phyloP scores from a whole-genome alignment of 129 eudicot species.

The Tagetes erecta region DNA sequence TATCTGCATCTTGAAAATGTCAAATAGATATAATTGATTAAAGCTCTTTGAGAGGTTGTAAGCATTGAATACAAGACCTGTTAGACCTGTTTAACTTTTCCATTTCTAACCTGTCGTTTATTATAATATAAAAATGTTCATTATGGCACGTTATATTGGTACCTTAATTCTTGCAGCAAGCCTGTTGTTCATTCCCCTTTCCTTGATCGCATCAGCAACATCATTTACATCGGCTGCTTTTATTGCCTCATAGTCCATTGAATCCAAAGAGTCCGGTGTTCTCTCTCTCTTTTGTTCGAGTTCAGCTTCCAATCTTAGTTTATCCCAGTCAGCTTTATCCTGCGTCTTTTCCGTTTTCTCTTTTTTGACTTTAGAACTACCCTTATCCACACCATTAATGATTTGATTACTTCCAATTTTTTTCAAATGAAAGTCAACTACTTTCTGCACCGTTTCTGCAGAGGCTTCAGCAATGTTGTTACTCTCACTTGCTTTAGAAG shows the following conservation, averaged over 20 bases:
- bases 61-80: background rate
- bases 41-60: slow-evolving; percentile 5
- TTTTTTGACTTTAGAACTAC: slow-evolving; percentile 40
- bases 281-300: slow-evolving; percentile 51
- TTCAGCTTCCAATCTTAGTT: slow-evolving; percentile 58
- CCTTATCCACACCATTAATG: slow-evolving; percentile 17
- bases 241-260: slow-evolving; percentile 92
- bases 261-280: slow-evolving; percentile 63
- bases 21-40: background rate
- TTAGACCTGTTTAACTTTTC: background rate
- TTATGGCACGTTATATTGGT: background rate
- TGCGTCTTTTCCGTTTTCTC: slow-evolving; percentile 47
- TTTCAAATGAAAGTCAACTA: slow-evolving; percentile 30
- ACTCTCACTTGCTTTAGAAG: slow-evolving; percentile 37
- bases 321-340: slow-evolving; percentile 68
- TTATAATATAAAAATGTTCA: slow-evolving; percentile 12
- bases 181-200: slow-evolving; percentile 95
- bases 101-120: background rate
- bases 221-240: slow-evolving; percentile 67
- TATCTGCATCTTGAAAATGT: background rate
- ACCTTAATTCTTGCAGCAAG: slow-evolving; percentile 94
- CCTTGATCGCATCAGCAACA: slow-evolving; percentile 80
- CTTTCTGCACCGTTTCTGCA: slow-evolving; percentile 39
- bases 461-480: slow-evolving; percentile 32
- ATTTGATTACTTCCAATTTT: slow-evolving; percentile 23